phyloP scores from a whole-genome alignment of 805 yeast genomes.

The Kazachstania psychrophila region DNA sequence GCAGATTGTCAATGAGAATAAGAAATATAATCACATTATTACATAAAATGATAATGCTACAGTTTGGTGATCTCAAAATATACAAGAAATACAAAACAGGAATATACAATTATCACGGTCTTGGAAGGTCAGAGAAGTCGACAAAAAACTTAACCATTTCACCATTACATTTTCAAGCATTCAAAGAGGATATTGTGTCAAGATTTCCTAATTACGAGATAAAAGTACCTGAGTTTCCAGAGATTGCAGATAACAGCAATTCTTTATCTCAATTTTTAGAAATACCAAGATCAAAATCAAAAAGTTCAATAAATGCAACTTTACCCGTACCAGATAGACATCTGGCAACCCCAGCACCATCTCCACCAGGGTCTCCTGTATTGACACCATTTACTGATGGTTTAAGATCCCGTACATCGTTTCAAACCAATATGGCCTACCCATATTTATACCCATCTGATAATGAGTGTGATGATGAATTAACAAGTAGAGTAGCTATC shows the following conservation, averaged over 20 bases:
- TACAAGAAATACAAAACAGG: conserved; percentile 38
- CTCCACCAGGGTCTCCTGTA: conserved; percentile 56
- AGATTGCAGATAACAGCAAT: conserved; percentile 38
- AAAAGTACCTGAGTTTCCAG: conserved; percentile 40
- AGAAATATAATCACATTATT: conserved; percentile 47
- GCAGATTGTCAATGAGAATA: conserved; percentile 37
- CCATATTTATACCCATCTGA: conserved; percentile 57
- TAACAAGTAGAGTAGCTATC: conserved; percentile 7
- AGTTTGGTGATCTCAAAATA: conserved; percentile 49
- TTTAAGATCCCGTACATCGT: conserved; percentile 40
- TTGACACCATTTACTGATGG: conserved; percentile 16
- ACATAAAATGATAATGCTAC: conserved; percentile 46
- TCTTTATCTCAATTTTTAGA: conserved; percentile 54
- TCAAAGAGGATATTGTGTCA: conserved; percentile 61
- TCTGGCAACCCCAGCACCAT: conserved; percentile 82
- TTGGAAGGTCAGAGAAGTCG: conserved; percentile 16
- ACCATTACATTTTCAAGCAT: conserved; percentile 77
- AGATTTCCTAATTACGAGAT: conserved; percentile 66
- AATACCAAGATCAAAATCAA: conserved; percentile 42
- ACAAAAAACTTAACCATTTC: conserved; percentile 43
- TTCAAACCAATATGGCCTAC: conserved; percentile 56
- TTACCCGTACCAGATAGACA: conserved; percentile 26
- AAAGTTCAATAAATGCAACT: conserved; percentile 23
- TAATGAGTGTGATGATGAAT: conserved; percentile 27
- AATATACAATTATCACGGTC: conserved; percentile 35